Percentiles rank a stretch among this genome's conserved stretches.
Conservation (phyloP, 176 grass and related monocot genomes). For the Aegilops speltoides region DNA sequence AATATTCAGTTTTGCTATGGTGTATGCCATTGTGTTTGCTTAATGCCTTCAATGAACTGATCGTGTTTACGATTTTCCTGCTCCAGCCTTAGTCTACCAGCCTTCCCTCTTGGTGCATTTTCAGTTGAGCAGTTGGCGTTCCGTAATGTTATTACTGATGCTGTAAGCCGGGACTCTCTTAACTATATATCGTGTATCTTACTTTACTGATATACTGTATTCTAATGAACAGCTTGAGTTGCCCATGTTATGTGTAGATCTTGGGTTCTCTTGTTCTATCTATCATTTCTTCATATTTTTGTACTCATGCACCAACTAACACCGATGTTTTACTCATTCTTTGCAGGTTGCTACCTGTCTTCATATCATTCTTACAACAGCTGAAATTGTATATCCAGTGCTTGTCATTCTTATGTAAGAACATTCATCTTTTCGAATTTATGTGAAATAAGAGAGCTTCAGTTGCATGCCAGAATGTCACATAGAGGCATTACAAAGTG, state of each 20-base stretch:
- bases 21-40: background rate
- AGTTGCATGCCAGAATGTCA: background rate
- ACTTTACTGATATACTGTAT: background rate
- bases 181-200: background rate
- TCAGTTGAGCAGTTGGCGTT: conserved; percentile 79
- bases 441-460: background rate
- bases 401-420: conserved; percentile 91
- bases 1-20: conserved; percentile 23
- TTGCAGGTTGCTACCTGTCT: conserved; percentile 62
- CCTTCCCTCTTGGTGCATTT: conserved; percentile 73
- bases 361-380: conserved; percentile 60
- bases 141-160: conserved; percentile 56
- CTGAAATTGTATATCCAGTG: conserved; percentile 78
- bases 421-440: conserved; percentile 21
- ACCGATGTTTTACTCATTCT: background rate
- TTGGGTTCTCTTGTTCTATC: background rate
- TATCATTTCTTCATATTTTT: background rate
- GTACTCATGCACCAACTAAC: background rate
- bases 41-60: background rate
- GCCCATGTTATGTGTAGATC: background rate
- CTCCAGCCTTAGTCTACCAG: conserved; percentile 74
- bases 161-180: conserved; percentile 55
- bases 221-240: conserved; percentile 14
- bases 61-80: background rate
- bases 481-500: background rate